These are phyloP conservation scores for Wickerhamiella bombiphila DNA, from an alignment of 805 yeast species.

Conservation along the genomic window DNA sequence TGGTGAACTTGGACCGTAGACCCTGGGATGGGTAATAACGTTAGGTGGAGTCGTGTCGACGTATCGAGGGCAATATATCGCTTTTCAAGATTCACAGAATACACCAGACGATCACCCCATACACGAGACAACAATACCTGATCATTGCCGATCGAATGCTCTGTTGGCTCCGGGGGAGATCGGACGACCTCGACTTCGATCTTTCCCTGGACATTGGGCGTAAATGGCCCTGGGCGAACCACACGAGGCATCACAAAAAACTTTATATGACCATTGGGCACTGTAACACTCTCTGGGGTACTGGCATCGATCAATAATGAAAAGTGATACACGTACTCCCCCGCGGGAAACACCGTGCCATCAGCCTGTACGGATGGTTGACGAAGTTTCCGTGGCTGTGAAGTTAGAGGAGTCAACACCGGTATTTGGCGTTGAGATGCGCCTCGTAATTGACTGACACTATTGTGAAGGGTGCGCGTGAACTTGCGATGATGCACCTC, in stretches of 20 bases:
- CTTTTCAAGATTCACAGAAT: constrained; percentile 65
- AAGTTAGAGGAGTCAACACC: constrained; percentile 12
- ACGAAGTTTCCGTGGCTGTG: constrained; percentile 15
- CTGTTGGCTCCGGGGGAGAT: constrained; percentile 42
- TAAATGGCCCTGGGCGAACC: constrained; percentile 61
- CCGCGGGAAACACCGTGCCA: constrained; percentile 40
- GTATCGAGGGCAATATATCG: constrained; percentile 63
- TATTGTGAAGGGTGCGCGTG: constrained; percentile 9
- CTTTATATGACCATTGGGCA: constrained; percentile 58
- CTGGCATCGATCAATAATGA: constrained; percentile 65
- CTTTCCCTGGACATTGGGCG: constrained; percentile 46
- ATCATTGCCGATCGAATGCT: constrained; percentile 63
- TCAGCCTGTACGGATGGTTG: constrained; percentile 12
- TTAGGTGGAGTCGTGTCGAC: constrained; percentile 57
- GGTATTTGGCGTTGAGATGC: constrained; percentile 12
- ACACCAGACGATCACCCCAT: constrained; percentile 73
- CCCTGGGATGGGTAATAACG: constrained; percentile 44
- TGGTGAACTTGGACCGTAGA: constrained; percentile 66
- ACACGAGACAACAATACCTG: constrained; percentile 68
- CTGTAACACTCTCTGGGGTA: constrained; percentile 56
- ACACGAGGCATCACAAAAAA: constrained; percentile 48
- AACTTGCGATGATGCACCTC: constrained; percentile 10
- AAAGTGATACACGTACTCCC: constrained; percentile 72
- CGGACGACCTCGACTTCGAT: constrained; percentile 49
- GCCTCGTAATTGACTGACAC: constrained; percentile 9